These are phyloP conservation scores for Vigna nakashimae DNA, from an alignment of 306 rosid species.

Conservation along the genomic window DNA sequence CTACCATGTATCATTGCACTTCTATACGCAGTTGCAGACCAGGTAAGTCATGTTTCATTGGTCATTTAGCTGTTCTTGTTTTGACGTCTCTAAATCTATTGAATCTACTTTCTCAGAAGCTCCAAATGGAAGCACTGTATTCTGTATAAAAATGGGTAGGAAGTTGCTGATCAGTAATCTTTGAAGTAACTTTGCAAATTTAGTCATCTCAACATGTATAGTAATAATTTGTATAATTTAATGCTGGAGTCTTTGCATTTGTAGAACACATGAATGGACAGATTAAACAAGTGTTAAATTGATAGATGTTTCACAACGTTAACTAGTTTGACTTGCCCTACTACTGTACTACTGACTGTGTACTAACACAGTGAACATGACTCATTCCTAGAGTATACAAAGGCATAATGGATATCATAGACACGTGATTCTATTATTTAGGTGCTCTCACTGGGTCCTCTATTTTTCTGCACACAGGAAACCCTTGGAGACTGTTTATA, in stretches of 20 bases:
- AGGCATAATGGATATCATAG: neutral
- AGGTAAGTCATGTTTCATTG: conserved; percentile 59
- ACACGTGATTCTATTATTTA: neutral
- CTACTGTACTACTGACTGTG: conserved; percentile 4
- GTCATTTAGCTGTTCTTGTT: conserved; percentile 30
- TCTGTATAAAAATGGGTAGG: conserved; percentile 17
- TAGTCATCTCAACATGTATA: neutral
- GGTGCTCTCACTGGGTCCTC: conserved; percentile 3
- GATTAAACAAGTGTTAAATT: conserved; percentile 14
- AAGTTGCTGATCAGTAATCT: conserved; percentile 19
- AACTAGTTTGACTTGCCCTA: conserved; percentile 1
- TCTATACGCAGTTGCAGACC: conserved; percentile 93
- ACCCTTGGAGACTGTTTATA: conserved; percentile 8
- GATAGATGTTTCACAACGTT: conserved; percentile 18
- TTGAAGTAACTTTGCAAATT: conserved; percentile 9
- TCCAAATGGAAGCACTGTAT: conserved; percentile 23
- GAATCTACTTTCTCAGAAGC: conserved; percentile 21
- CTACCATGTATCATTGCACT: conserved; percentile 95
- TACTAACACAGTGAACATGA: neutral
- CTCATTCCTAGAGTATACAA: neutral
- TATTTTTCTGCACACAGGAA: conserved; percentile 15
- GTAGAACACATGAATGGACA: neutral
- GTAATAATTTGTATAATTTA: conserved; percentile 6
- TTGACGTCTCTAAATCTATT: neutral
- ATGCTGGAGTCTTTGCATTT: neutral